Evolutionary conservation across 179 eudicot species (phyloP).

Genomic region (Corrigiola litoralis): DNA sequence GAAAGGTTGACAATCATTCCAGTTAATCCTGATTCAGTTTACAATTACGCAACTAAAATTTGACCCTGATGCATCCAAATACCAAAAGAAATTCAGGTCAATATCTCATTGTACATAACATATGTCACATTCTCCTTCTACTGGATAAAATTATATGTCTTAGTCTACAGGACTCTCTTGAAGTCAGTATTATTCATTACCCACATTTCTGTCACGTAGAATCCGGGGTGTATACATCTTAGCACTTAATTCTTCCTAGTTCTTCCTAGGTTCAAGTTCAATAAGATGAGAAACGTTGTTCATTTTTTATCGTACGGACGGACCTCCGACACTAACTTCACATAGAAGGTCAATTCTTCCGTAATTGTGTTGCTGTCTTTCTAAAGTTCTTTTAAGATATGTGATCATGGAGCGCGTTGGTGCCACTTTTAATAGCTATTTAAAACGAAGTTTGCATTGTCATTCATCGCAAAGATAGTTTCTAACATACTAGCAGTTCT

Average conservation of each 20-base stretch:
- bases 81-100: background rate
- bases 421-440: background rate
- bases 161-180: background rate
- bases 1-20: background rate
- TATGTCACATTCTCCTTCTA: background rate
- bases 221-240: too few relatives aligned
- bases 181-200: background rate
- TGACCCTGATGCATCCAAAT: background rate
- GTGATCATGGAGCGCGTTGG: background rate
- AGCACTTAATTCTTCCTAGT: too few relatives aligned
- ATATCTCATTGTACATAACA: background rate
- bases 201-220: too few relatives aligned
- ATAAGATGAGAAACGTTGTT: background rate
- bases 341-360: background rate
- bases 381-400: background rate
- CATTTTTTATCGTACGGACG: background rate
- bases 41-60: background rate
- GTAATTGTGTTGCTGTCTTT: background rate
- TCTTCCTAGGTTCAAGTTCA: too few relatives aligned
- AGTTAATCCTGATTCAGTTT: background rate
- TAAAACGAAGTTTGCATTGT: too few relatives aligned
- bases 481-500: too few relatives aligned
- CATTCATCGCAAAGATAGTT: too few relatives aligned
- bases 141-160: background rate
- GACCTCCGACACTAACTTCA: background rate